Conservation (phyloP, 495 filamentous ascomycete species). For the Penicillium pancosmium region DNA sequence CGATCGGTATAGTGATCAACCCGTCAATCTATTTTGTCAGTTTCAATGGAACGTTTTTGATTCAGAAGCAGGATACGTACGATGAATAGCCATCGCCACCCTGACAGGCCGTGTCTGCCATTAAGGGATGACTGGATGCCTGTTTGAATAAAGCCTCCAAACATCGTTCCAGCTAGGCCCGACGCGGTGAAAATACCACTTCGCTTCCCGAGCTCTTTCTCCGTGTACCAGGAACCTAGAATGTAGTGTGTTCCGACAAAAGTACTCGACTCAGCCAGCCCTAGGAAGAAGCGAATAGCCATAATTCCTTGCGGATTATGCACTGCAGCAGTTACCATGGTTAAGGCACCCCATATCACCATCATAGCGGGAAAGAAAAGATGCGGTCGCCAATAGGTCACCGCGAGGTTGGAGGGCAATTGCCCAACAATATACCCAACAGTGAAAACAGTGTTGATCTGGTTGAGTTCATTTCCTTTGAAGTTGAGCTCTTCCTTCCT, state of each 20-base stretch:
- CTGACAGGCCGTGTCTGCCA: slow-evolving; percentile 51
- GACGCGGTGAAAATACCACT: slow-evolving; percentile 46
- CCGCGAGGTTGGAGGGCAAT: slow-evolving; percentile 61
- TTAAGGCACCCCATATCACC: slow-evolving; percentile 61
- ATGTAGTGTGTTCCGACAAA: slow-evolving; percentile 70
- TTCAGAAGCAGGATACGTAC: slow-evolving; percentile 15
- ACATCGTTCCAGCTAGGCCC: slow-evolving; percentile 45
- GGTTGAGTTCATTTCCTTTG: slow-evolving; percentile 58
- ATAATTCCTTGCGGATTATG: slow-evolving; percentile 57
- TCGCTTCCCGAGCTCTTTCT: slow-evolving; percentile 65
- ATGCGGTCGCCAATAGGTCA: slow-evolving; percentile 60
- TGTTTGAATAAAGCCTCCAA: slow-evolving; percentile 59
- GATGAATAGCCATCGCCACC: slow-evolving; percentile 72
- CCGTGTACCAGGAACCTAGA: slow-evolving; percentile 68
- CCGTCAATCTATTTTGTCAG: slow-evolving; percentile 38
- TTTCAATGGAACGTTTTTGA: too few species aligned
- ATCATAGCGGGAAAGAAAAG: slow-evolving; percentile 64
- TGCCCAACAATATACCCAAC: slow-evolving; percentile 58
- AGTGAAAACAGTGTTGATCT: slow-evolving; percentile 55
- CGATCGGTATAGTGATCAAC: slow-evolving; percentile 58
- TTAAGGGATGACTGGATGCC: slow-evolving; percentile 59
- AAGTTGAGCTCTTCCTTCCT: slow-evolving; percentile 62
- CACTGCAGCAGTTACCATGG: slow-evolving; percentile 59
- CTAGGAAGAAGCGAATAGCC: slow-evolving; percentile 71
- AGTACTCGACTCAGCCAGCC: slow-evolving; percentile 59